These are phyloP conservation scores for Cardiospermum halicacabum DNA, from an alignment of 345 rosid species.

Conservation along the genomic window DNA sequence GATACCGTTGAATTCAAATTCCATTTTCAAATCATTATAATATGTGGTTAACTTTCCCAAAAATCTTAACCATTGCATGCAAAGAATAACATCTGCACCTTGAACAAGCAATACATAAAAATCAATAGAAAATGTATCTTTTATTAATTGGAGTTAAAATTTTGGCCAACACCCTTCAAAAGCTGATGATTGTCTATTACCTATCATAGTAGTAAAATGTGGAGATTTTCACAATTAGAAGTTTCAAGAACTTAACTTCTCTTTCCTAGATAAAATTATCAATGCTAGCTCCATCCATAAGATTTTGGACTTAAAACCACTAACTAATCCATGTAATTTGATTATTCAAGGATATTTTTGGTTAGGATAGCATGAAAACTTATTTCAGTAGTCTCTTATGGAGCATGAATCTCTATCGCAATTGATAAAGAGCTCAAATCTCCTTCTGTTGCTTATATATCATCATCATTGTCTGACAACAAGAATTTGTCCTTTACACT, in stretches of 20 bases:
- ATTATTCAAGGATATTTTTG: neutral
- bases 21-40: neutral
- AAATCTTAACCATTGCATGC: neutral
- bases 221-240: neutral
- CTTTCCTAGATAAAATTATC: neutral
- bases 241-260: neutral
- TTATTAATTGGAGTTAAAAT: no score
- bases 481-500: neutral
- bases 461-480: neutral
- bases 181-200: neutral
- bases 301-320: no score
- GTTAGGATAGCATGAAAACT: neutral
- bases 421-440: neutral
- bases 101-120: neutral
- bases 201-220: neutral
- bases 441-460: neutral
- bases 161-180: neutral
- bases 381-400: neutral
- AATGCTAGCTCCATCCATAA: neutral
- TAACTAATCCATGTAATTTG: neutral
- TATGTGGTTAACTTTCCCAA: neutral
- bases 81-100: neutral
- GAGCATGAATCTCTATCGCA: no score
- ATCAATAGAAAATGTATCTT: neutral
- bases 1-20: no score